Conservation (phyloP, 192 early-diverging fungal genomes). For the Mortierella hygrophila region DNA sequence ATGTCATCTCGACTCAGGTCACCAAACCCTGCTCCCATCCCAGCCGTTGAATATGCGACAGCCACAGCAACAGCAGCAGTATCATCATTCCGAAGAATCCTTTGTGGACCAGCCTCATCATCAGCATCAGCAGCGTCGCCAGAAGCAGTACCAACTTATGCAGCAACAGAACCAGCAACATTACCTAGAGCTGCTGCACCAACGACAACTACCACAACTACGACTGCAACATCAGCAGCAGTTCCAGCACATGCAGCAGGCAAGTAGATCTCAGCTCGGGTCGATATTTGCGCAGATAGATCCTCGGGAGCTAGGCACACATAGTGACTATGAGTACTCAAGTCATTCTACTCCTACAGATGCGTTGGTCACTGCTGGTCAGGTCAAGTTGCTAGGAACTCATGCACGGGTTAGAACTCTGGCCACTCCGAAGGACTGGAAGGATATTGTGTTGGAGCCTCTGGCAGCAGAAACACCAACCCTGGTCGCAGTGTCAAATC, state of each 20-base stretch:
- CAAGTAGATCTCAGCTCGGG: not conserved
- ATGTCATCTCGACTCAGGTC: not conserved
- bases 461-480: not conserved
- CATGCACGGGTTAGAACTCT: slow-evolving; percentile 1
- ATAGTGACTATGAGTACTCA: slow-evolving; percentile 10
- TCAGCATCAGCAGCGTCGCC: not conserved
- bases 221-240: not conserved
- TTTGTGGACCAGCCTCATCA: not conserved
- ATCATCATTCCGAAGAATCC: not conserved
- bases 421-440: not conserved
- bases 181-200: not conserved
- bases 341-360: not conserved
- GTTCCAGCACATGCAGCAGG: slow-evolving; percentile 5
- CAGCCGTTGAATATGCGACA: not conserved
- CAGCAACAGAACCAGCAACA: not conserved
- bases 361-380: not conserved
- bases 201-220: not conserved
- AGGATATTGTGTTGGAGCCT: not conserved
- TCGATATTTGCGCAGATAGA: not conserved
- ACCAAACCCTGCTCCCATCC: not conserved
- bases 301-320: slow-evolving; percentile 6
- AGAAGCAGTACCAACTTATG: not conserved
- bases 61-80: not conserved
- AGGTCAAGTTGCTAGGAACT: not conserved
- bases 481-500: not conserved